Base-by-base conservation (phyloP, 2,329 filamentous ascomycete genomes). In the Orbilia javanica region DNA sequence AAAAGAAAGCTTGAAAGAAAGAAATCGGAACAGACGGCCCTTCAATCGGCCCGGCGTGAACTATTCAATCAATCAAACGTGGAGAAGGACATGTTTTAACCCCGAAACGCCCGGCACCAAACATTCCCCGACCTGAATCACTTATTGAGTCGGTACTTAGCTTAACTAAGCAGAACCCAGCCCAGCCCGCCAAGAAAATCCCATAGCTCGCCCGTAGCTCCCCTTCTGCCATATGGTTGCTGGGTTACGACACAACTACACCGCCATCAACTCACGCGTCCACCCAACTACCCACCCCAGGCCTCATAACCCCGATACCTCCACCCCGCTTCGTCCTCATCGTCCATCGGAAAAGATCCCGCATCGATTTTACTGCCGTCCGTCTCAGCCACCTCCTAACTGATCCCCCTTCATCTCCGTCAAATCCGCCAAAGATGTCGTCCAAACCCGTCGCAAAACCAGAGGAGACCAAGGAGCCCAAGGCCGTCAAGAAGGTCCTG, bases 401-500 rank as follows among this genome's bases (percentile, higher is more conserved):
- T n/a, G n/a, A n/a, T n/a, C n/a, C n/a, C 11, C 15, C 36, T 11
- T 10, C 20, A n/a, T 15, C 11, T 48, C 11, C 57, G 11, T 39
- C 36, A 39, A n/a, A n/a, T n/a, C 36, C 11, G 3, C 13, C 13
- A 15, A 39, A 15, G 10, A 78, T 78, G 74, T 78, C 74, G 4
- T 78, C 74, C 42, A 78, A 78, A 65, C 31, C 69, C 42, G 62
- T 50, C 67, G 39, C 53, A 44, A 78, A 78, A 34, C 67, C 74
- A 18, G 74, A 78, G 29, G 74, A 78, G 4, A 78, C 74, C 22
- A 78, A 72, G 29, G 67, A 72, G 1, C 74, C 74, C 1, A 78
- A 78, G 34, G 20, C 74, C 31, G 29, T 78, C 62, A 87, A 90
- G 83, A 91, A 92, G 84, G 87, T 89, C 74, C 88, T 98, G 29